A percentile compares a stretch with the other conserved stretches of the same genome.
Evolutionary conservation across 1,139 yeast genomes (phyloP).

Genomic region (Protomyces gravidus): DNA sequence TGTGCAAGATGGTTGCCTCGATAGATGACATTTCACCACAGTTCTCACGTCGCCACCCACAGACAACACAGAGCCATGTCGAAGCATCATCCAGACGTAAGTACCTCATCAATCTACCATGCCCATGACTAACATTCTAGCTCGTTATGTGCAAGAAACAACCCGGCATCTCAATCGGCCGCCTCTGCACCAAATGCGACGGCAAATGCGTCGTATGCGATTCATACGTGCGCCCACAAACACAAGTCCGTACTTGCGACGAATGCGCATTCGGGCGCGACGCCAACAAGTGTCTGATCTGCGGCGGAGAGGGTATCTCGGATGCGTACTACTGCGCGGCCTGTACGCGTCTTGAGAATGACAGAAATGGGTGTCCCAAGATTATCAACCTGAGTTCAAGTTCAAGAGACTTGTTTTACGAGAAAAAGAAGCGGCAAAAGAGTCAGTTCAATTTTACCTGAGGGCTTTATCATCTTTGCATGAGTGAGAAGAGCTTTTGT

Average conservation of each 20-base stretch:
- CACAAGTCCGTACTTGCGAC: constrained; percentile 72
- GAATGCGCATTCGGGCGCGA: constrained; percentile 75
- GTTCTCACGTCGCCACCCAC: background rate
- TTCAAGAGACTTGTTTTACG: constrained; percentile 63
- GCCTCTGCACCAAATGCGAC: constrained; percentile 78
- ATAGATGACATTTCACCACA: too few species aligned
- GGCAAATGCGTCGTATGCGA: constrained; percentile 92
- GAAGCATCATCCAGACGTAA: constrained; percentile 72
- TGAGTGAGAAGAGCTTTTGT: background rate
- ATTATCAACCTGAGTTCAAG: constrained; percentile 75
- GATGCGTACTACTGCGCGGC: constrained; percentile 83
- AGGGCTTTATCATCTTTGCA: background rate
- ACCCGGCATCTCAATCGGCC: constrained; percentile 69
- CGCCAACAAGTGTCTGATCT: constrained; percentile 64
- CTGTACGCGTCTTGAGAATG: constrained; percentile 74
- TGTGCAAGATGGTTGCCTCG: too few species aligned
- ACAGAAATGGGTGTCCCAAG: constrained; percentile 90
- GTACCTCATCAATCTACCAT: background rate
- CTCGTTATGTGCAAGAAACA: constrained; percentile 79
- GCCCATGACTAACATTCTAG: background rate
- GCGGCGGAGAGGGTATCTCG: constrained; percentile 51
- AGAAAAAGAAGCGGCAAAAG: constrained; percentile 45
- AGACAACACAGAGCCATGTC: constrained; percentile 54
- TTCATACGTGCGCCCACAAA: constrained; percentile 71
- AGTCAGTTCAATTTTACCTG: constrained; percentile 14